Evolutionary conservation across 2,329 filamentous ascomycete genomes (phyloP), one percentile per base, ranked within the genome.

Genomic region (Westerdykella aurantiaca): DNA sequence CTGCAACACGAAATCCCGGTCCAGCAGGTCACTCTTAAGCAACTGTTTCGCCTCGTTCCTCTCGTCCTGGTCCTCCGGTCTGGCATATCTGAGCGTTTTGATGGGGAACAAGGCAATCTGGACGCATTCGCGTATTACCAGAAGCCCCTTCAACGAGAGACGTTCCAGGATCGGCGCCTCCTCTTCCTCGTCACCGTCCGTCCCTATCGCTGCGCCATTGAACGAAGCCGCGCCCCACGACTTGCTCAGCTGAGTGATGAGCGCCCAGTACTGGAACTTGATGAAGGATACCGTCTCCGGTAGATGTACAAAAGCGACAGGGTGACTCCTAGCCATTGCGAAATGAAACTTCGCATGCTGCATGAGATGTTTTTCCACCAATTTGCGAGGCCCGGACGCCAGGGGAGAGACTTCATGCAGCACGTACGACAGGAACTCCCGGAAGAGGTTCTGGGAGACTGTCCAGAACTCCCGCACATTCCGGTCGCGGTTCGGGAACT

Each of bases 311-410:
- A 96, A 97, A 43, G 88, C 86, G 3, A 86, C 83, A 1, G 90
- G 82, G 63, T 95, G 89, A 5, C 75, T 71, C 39, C 81, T 80
- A 1, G 88, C 82, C 83, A 97, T 91, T 44, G 88, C 83, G 33
- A 94, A 76, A 63, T 97, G 93, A 3, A 98, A 73, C 67, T 97
- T 98, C 3, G 90, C 83, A 39, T 97, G 83, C 61, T 97, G 90
- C 34, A 96, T 70, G 2, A 95, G 73, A 61, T 96, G 90, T 61
- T 89, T 94, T 52, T 86, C 86, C n/a, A 95, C 72, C 18, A 85
- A 61, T 31, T 77, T 78, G 46, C 79, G 78, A 18, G 81, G 76
- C 4, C 70, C 67, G 4, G 69, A 63, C 6, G 56, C 57, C 31
- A 83, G 68, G 2, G 79, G 65, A 5, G 72, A 69, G n/a, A 75